phyloP scores from a whole-genome alignment of 768 basidiomycete species.

The Russula abietina region DNA sequence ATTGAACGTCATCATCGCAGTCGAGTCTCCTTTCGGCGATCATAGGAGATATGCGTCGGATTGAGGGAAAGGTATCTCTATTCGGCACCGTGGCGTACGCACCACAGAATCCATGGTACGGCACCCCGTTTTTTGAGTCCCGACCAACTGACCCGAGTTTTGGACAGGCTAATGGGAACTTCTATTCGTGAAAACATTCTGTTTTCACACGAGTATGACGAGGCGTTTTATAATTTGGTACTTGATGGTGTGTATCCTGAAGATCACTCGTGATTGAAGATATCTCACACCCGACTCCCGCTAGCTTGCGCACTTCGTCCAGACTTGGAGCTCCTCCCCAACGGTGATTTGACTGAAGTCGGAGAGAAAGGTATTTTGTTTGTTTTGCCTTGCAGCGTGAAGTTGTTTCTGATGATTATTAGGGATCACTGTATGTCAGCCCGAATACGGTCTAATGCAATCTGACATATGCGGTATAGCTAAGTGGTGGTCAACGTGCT shows the following conservation, averaged over 20 bases:
- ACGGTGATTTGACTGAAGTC: constrained; percentile 82
- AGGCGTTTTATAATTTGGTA: constrained; percentile 74
- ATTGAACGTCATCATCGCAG: constrained; percentile 33
- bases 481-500: constrained; percentile 82
- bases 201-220: constrained; percentile 86
- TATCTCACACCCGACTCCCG: background rate
- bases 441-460: background rate
- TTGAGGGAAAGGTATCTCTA: constrained; percentile 65
- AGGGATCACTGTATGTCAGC: constrained; percentile 50
- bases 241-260: constrained; percentile 52
- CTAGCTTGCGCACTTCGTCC: constrained; percentile 78
- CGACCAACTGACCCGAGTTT: background rate
- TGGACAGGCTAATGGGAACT: constrained; percentile 69
- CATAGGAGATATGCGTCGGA: constrained; percentile 79
- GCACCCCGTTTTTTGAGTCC: background rate
- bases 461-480: constrained; percentile 32
- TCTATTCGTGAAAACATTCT: constrained; percentile 87
- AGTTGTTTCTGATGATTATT: constrained; percentile 26
- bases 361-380: constrained; percentile 67
- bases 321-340: constrained; percentile 70
- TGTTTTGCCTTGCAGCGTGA: constrained; percentile 4
- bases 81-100: constrained; percentile 76
- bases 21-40: constrained; percentile 73
- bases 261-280: background rate
- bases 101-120: constrained; percentile 82